Evolutionary conservation across 116 monocot species (phyloP), one percentile per base, ranked within the genome.

Genomic region (Zostera marina): DNA sequence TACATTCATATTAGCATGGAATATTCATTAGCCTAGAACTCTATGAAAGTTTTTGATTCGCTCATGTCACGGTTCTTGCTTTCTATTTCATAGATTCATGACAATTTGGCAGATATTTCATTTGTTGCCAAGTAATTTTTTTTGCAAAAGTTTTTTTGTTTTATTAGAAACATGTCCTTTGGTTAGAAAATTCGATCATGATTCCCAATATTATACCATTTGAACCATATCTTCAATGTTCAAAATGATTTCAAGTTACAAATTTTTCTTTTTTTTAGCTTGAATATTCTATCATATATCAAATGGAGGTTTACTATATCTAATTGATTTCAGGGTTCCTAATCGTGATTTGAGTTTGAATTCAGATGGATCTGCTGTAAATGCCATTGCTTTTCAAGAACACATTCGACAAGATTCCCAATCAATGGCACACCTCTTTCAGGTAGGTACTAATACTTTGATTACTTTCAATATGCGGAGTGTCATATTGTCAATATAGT

Each of bases 331-430:
- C 72, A 94, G 94, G 68, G 11, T 57, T 59, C 39, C 81, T 52
- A 7, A 63, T 47, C 62, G 74, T 79, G 73, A 80, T 47, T 64
- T 88, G 48, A 77, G 68, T 60, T 47, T 88, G 54, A 88, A 84
- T 61, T 54, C 77, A 57, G 94, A 94, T 76, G 94, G 94, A 39
- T 88, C 94, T n/a, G 88, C 88, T 56, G 68, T 74, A 45, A 79
- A 94, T 65, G 88, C 94, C 74, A 56, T 44, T 53, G 79, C 84
- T 38, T 94, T 94, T 54, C 88, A 80, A 58, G 84, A 81, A 59
- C 78, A 73, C 9, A 62, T 94, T 59, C 74, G 69, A 8, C 24
- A 69, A 59, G 75, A 88, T 76, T 70, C 94, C 13, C 88, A 85
- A 56, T 63, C 77, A 52, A 79, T 94, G 75, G 70, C 75, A 58